Evolutionary conservation across 2,329 filamentous ascomycete genomes (phyloP).

Genomic region (Phaeomoniella chlamydospora): DNA sequence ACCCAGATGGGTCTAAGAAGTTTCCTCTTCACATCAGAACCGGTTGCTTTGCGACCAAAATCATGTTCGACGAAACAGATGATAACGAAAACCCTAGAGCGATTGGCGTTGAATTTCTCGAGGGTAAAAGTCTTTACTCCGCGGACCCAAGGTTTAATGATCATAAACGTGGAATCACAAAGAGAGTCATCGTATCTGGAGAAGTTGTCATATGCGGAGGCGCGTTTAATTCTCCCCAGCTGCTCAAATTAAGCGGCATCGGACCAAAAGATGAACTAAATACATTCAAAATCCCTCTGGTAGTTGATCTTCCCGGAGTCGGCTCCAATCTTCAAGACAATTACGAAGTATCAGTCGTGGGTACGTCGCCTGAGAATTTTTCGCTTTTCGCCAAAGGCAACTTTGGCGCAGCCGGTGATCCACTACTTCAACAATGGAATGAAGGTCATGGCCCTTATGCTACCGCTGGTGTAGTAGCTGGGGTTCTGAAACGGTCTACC

Average conservation of each 20-base stretch:
- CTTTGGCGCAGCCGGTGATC: conserved; percentile 17
- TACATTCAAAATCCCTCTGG: conserved; percentile 36
- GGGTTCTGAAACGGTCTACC: conserved; percentile 19
- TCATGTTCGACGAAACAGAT: conserved; percentile 24
- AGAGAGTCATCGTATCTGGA: conserved; percentile 24
- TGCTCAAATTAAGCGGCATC: conserved; percentile 52
- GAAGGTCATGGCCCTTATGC: conserved; percentile 25
- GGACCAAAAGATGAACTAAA: conserved; percentile 40
- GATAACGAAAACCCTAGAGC: conserved; percentile 22
- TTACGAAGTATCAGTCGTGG: conserved; percentile 33
- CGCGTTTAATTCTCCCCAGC: conserved; percentile 48
- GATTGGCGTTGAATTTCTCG: conserved; percentile 34
- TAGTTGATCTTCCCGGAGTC: conserved; percentile 46
- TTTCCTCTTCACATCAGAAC: conserved; percentile 43
- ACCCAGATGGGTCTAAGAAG: conserved; percentile 33
- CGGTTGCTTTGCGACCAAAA: conserved; percentile 30
- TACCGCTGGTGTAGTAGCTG: conserved; percentile 29
- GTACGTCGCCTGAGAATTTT: no score
- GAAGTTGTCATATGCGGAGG: conserved; percentile 36
- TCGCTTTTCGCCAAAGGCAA: no score
- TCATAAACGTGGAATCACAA: conserved; percentile 17
- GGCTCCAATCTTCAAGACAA: conserved; percentile 52
- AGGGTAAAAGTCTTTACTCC: conserved; percentile 31
- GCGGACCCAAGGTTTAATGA: conserved; percentile 24
- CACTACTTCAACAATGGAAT: no score